Evolutionary conservation across 345 rosid genomes (phyloP).

Genomic region (Rhodamnia rubescens): DNA sequence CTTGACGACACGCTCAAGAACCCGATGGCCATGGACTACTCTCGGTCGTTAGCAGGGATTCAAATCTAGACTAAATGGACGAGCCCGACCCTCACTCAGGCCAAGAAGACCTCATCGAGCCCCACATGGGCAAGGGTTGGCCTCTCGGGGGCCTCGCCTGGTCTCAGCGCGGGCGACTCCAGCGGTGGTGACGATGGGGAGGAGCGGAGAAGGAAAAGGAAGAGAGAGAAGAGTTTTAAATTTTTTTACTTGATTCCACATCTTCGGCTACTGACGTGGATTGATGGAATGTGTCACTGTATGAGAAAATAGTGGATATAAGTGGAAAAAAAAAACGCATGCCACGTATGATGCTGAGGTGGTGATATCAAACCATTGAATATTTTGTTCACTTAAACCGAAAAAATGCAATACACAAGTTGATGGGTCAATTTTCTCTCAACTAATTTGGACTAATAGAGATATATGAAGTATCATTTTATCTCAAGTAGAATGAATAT

Average conservation of each 20-base stretch:
- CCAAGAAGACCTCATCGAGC: too few relatives aligned
- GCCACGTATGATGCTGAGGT: not conserved
- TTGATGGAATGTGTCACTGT: not conserved
- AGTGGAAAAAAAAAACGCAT: too few relatives aligned
- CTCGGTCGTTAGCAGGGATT: too few relatives aligned
- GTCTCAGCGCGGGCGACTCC: not conserved
- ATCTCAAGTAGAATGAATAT: not conserved
- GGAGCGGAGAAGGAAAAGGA: not conserved
- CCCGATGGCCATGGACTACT: too few relatives aligned
- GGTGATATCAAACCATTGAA: not conserved
- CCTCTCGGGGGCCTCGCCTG: too few relatives aligned
- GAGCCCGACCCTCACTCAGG: too few relatives aligned
- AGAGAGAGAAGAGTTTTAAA: not conserved
- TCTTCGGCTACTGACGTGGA: not conserved
- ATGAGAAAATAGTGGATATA: not conserved
- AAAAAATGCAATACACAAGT: not conserved
- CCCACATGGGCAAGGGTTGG: too few relatives aligned
- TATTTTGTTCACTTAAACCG: not conserved
- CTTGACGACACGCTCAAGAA: too few relatives aligned
- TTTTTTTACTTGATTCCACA: not conserved
- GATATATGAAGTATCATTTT: not conserved
- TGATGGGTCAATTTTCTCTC: not conserved
- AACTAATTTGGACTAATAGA: not conserved
- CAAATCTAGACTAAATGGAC: too few relatives aligned
- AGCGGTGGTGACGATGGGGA: not conserved